Conservation (phyloP, 2,329 filamentous ascomycete genomes). For the Diaporthe nobilis region DNA sequence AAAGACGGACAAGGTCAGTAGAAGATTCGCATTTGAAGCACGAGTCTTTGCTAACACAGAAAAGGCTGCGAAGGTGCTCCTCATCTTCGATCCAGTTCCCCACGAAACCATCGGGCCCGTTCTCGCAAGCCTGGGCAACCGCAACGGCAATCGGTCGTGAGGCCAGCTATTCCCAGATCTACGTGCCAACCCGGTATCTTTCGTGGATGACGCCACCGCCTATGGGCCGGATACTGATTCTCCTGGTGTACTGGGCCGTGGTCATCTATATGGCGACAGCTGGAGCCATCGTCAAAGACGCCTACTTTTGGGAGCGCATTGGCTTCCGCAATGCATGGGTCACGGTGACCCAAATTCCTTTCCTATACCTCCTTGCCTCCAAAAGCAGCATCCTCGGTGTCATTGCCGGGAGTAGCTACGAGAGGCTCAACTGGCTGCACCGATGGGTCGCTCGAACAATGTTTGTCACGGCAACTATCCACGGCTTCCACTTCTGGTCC, state of each 20-base stretch:
- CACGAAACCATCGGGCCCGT: slow-evolving; percentile 63
- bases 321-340: slow-evolving; percentile 79
- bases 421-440: slow-evolving; percentile 81
- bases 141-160: slow-evolving; percentile 71
- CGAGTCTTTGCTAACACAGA: background rate
- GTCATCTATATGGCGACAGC: slow-evolving; percentile 70
- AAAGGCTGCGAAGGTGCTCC: slow-evolving; percentile 63
- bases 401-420: slow-evolving; percentile 75
- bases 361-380: slow-evolving; percentile 73
- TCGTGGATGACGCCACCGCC: slow-evolving; percentile 72
- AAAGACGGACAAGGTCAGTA: slow-evolving; percentile 59
- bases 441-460: slow-evolving; percentile 80
- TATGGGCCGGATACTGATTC: slow-evolving; percentile 67
- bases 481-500: slow-evolving; percentile 78
- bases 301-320: slow-evolving; percentile 74
- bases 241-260: slow-evolving; percentile 71
- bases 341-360: slow-evolving; percentile 73
- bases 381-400: slow-evolving; percentile 73
- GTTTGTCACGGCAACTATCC: slow-evolving; percentile 76
- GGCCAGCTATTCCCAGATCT: slow-evolving; percentile 68
- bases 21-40: background rate
- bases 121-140: slow-evolving; percentile 70
- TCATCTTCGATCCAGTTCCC: slow-evolving; percentile 62
- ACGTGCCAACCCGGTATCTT: slow-evolving; percentile 60
- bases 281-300: slow-evolving; percentile 64